Conservation (phyloP, 169 alveolate species). For the Cryptosporidium canis region DNA sequence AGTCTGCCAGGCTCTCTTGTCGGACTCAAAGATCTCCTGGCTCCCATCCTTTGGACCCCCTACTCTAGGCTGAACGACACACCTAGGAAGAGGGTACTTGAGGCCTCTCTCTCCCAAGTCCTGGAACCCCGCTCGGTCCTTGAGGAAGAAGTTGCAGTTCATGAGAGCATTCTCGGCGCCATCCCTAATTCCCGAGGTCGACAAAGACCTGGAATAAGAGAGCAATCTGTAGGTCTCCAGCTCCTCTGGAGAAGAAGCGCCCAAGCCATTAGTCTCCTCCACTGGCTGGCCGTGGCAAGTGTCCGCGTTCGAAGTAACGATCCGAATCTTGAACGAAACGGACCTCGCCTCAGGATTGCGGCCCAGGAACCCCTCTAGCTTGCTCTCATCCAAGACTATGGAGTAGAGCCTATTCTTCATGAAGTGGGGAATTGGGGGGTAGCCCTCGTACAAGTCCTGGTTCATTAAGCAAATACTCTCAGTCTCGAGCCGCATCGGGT, state of each 20-base stretch:
- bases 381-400: conserved; percentile 4
- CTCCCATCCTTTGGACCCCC: neutral
- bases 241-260: conserved; percentile 4
- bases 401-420: conserved; percentile 45
- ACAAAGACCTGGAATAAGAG: conserved; percentile 34
- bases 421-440: conserved; percentile 46
- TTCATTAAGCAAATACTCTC: neutral
- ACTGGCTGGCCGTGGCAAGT: neutral
- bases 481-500: conserved; percentile 74
- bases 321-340: conserved; percentile 25
- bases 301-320: neutral
- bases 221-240: conserved; percentile 59
- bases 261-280: neutral
- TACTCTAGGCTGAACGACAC: neutral
- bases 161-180: neutral
- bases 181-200: conserved; percentile 24
- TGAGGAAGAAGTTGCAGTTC: neutral
- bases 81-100: conserved; percentile 34
- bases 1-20: no score
- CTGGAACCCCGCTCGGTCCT: neutral
- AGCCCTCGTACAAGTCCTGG: neutral
- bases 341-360: neutral
- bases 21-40: neutral
- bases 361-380: neutral
- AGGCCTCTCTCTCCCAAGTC: neutral